Percentiles rank a stretch among this genome's conserved stretches.
Conservation (phyloP, 352 stramenopile genomes). For the Globisporangium sylvaticum region DNA sequence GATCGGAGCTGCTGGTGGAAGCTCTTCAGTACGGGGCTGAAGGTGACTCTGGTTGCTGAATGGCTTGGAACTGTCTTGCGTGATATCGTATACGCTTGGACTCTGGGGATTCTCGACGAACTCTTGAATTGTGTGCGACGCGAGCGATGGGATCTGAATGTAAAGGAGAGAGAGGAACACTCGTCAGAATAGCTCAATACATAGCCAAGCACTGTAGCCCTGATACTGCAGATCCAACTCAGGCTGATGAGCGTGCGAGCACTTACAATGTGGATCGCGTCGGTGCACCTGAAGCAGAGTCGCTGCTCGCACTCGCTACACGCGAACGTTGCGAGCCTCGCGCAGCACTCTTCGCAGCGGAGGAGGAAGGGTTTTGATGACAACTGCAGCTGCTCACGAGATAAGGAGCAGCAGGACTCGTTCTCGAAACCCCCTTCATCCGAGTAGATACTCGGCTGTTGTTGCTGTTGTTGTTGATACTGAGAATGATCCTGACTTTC, state of each 20-base stretch:
- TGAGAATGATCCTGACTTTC: too few species aligned
- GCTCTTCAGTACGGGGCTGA: neutral
- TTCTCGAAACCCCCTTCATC: neutral
- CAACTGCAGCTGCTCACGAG: neutral
- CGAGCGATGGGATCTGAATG: conserved; percentile 40
- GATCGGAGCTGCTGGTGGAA: conserved; percentile 12
- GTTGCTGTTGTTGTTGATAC: neutral
- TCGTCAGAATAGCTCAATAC: neutral
- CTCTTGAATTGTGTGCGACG: conserved; percentile 28
- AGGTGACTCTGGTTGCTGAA: neutral
- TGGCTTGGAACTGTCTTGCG: neutral
- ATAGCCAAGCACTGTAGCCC: neutral
- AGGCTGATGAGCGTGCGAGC: too few species aligned
- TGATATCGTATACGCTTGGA: neutral
- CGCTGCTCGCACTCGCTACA: conserved; percentile 45
- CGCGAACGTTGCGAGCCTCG: conserved; percentile 18
- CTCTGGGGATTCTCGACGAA: neutral
- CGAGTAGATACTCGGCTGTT: neutral
- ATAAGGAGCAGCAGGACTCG: neutral
- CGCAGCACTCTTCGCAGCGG: conserved; percentile 66
- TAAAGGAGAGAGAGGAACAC: neutral
- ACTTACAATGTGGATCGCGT: conserved; percentile 78
- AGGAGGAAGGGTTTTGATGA: neutral
- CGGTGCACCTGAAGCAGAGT: conserved; percentile 59
- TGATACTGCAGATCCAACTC: too few species aligned